Evolutionary conservation across 1,139 yeast species (phyloP), one percentile per base, ranked within the genome.

Genomic region (Debaryomyces udenii): DNA sequence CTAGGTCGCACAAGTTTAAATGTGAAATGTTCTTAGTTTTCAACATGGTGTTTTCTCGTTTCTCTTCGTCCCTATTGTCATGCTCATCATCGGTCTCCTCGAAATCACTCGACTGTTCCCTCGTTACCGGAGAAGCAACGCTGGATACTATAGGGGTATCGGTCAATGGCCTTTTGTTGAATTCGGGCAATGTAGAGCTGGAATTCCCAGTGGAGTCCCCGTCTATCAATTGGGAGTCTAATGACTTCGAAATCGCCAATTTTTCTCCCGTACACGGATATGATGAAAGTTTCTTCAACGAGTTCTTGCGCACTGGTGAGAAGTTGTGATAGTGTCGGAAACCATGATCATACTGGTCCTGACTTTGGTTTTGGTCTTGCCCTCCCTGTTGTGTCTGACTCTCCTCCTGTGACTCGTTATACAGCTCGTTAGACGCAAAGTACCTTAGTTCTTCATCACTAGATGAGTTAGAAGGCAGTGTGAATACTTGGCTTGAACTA

Each of bases 71-170:
- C 23, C 41, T 39, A n/a, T 40, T 45, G 13, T 46, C 42, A 4
- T 40, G 39, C 7, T 34, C 43, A 20, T 51, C 49, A 10, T 48
- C 53, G 26, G 46, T 48, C 20, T 52, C 51, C n/a, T 60, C 62
- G n/a, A 57, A 61, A 23, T 66, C 70, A 30, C 65, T 59, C 26
- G 62, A 57, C 38, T 63, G 67, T 35, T 58, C 66, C 28, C 60
- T 52, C 18, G 65, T 63, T 17, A 61, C 59, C 0, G 89, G 89
- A 1, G 86, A 80, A 1, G 78, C 68, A 46, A 68, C 63, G 9
- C 71, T 64, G 28, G 86, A 80, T 3, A 76, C 79, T 2, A 81
- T 71, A 0, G 91, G 91, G 0, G 91, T 84, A 56, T 84, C 91
- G 33, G 84, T 81, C 42, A 81, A 63, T 0, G 91, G 90, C 35